phyloP scores from a whole-genome alignment of 169 alveolate species.

The Condylostoma magnum region DNA sequence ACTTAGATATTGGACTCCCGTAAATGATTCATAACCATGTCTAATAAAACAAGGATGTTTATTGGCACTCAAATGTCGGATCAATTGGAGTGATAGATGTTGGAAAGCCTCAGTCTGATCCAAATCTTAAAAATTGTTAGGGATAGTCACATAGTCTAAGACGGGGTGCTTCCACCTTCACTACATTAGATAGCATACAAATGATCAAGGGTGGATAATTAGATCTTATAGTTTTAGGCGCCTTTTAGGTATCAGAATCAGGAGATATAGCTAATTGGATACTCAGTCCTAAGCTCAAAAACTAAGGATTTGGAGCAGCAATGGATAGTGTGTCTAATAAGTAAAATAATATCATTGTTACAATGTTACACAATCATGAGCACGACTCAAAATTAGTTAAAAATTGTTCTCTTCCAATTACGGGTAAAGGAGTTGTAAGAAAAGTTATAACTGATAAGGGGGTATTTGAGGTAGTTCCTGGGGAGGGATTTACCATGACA shows the following conservation, averaged over 20 bases:
- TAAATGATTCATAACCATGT: conserved; percentile 47
- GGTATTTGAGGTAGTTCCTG: conserved; percentile 42
- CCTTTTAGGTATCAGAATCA: conserved; percentile 51
- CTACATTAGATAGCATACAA: conserved; percentile 52
- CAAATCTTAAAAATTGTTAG: not conserved
- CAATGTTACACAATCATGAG: conserved; percentile 62
- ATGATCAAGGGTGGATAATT: conserved; percentile 74
- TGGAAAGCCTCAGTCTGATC: conserved; percentile 22
- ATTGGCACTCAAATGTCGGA: conserved; percentile 59
- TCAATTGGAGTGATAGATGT: conserved; percentile 45
- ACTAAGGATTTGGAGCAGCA: conserved; percentile 78
- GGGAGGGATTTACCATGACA: conserved; percentile 6
- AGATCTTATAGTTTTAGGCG: conserved; percentile 66
- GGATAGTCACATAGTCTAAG: conserved; percentile 31
- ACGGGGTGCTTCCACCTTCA: conserved; percentile 49
- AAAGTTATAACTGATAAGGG: conserved; percentile 60
- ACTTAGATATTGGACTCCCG: conserved; percentile 78
- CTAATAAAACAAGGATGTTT: conserved; percentile 31
- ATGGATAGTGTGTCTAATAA: conserved; percentile 64
- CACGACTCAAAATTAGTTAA: conserved; percentile 37
- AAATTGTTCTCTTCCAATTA: conserved; percentile 49
- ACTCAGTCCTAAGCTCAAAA: conserved; percentile 62
- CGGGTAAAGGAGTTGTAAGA: conserved; percentile 53
- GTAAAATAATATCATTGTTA: conserved; percentile 41
- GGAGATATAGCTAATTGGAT: conserved; percentile 77